A percentile compares a stretch with the other conserved stretches of the same genome.
These are phyloP conservation scores for Beauveria asiatica DNA, from an alignment of 2,329 filamentous ascomycete species.

Conservation along the genomic window DNA sequence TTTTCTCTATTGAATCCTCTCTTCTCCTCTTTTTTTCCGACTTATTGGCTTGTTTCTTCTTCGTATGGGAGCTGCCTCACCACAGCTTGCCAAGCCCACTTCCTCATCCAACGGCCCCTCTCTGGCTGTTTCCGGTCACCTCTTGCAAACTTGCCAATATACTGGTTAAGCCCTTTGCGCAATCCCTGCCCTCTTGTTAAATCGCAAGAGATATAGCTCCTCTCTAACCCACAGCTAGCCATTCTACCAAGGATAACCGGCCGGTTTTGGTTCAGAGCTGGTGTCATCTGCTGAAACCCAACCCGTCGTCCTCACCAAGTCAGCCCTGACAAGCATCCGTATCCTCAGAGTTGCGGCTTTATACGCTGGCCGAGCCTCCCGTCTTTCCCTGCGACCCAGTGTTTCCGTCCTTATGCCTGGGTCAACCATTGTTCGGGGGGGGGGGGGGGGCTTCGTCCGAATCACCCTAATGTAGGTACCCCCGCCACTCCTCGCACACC, in stretches of 20 bases:
- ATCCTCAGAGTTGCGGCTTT: neutral
- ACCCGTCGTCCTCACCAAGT: neutral
- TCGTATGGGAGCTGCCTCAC: neutral
- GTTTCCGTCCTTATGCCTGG: neutral
- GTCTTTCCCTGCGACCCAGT: neutral
- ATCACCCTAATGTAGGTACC: conserved; percentile 9
- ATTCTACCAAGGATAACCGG: neutral
- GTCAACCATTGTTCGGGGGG: conserved; percentile 2
- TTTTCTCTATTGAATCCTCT: neutral
- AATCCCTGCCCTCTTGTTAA: no score
- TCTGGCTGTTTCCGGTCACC: conserved; percentile 1
- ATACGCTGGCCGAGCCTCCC: neutral
- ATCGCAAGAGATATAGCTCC: neutral
- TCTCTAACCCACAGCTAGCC: neutral
- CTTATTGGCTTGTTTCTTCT: no score
- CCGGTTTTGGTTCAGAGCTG: neutral
- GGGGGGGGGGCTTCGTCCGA: conserved; percentile 1
- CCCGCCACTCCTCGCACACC: neutral
- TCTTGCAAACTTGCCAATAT: neutral
- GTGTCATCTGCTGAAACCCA: neutral
- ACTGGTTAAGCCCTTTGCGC: neutral
- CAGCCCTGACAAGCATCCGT: neutral
- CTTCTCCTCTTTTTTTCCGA: neutral
- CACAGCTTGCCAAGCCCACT: neutral
- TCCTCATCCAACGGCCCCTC: neutral